Percentiles rank a stretch among this genome's conserved stretches.
These are phyloP conservation scores for Neoboletus subvelutipes DNA, from an alignment of 768 basidiomycete species.

Conservation along the genomic window DNA sequence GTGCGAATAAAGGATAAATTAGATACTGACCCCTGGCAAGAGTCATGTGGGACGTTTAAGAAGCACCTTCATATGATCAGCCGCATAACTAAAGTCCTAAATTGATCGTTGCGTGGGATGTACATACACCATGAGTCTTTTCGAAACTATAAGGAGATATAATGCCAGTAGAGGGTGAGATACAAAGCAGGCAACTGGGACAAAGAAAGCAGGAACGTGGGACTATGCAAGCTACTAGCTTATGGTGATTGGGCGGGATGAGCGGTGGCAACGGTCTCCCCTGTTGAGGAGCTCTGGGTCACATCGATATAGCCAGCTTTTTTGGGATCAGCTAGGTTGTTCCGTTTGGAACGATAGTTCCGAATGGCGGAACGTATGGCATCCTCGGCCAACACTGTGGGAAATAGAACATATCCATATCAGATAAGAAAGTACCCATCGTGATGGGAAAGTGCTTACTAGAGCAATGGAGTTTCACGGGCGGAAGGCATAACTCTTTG, in stretches of 20 bases:
- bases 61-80: background rate
- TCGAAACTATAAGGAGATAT: slow-evolving; percentile 20
- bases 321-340: slow-evolving; percentile 46
- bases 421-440: slow-evolving; percentile 19
- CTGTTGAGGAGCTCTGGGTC: slow-evolving; percentile 52
- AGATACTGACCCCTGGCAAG: background rate
- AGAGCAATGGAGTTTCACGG: slow-evolving; percentile 94
- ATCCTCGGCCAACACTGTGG: slow-evolving; percentile 91
- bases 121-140: slow-evolving; percentile 13
- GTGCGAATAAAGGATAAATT: slow-evolving; percentile 22
- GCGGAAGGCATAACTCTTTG: slow-evolving; percentile 91
- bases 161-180: slow-evolving; percentile 13
- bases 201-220: background rate
- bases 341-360: slow-evolving; percentile 88
- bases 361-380: slow-evolving; percentile 98
- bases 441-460: slow-evolving; percentile 51
- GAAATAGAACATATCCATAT: slow-evolving; percentile 24
- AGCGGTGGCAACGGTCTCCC: slow-evolving; percentile 53
- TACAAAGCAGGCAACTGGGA: background rate
- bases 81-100: background rate
- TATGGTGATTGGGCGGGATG: slow-evolving; percentile 40
- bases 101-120: slow-evolving; percentile 6
- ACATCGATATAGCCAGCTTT: slow-evolving; percentile 71
- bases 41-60: background rate
- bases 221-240: background rate